Conservation (phyloP, 2,329 filamentous ascomycete genomes). For the Fusarium sp. region DNA sequence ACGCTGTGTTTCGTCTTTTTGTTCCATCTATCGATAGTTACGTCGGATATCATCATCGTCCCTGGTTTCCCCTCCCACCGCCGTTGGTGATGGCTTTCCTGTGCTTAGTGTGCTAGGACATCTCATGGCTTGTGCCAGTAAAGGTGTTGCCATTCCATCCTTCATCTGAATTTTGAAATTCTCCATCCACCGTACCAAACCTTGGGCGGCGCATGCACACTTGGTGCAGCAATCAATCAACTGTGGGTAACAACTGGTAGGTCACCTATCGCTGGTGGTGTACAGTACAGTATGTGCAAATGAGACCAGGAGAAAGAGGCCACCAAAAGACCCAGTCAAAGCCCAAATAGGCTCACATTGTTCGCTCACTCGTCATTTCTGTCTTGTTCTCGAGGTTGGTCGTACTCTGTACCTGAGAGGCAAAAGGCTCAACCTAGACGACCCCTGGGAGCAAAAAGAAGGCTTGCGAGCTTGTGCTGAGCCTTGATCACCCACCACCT, state of each 20-base stretch:
- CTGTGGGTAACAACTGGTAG: not conserved
- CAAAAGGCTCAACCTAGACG: constrained; percentile 8
- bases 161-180: not conserved
- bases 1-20: constrained; percentile 9
- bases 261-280: constrained; percentile 5
- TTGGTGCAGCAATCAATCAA: constrained; percentile 22
- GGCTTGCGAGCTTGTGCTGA: constrained; percentile 13
- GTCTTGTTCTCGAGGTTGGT: constrained; percentile 10
- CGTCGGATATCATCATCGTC: constrained; percentile 26
- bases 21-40: constrained; percentile 23
- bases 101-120: constrained; percentile 22
- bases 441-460: constrained; percentile 15
- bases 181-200: not conserved
- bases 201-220: not conserved
- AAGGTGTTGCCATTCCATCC: not conserved
- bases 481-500: constrained; percentile 1
- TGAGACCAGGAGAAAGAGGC: too few species aligned
- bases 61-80: constrained; percentile 17
- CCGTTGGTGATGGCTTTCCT: constrained; percentile 13
- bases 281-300: not conserved
- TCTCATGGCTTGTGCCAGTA: constrained; percentile 19
- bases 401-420: constrained; percentile 21
- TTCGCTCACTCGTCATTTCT: constrained; percentile 3
- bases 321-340: not conserved
- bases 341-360: not conserved